phyloP scores from a whole-genome alignment of 106 monocot species.

The Alisma plantagoaquatica region DNA sequence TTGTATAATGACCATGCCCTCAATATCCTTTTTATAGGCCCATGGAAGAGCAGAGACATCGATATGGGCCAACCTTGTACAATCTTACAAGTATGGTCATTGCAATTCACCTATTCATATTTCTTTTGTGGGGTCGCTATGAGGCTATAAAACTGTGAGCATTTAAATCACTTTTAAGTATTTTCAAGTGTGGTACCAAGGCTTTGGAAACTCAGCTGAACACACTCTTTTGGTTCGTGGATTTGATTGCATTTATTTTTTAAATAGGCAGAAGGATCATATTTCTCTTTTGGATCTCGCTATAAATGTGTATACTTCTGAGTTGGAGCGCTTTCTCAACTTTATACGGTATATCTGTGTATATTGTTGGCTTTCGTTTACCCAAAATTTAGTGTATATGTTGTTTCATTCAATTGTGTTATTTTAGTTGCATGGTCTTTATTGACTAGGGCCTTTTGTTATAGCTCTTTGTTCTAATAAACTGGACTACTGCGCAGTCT shows the following conservation, averaged over 20 bases:
- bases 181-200: not conserved
- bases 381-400: not conserved
- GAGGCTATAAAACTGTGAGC: constrained; percentile 56
- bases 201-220: not conserved
- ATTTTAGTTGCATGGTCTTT: no score
- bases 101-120: constrained; percentile 54
- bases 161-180: not conserved
- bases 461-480: no score
- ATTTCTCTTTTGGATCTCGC: constrained; percentile 49
- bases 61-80: constrained; percentile 87
- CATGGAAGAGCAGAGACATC: constrained; percentile 96
- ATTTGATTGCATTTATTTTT: not conserved
- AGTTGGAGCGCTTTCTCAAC: constrained; percentile 62
- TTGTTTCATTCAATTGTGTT: not conserved
- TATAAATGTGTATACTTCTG: constrained; percentile 52
- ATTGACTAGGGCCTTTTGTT: not conserved
- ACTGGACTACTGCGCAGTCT: no score
- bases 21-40: no score
- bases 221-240: no score
- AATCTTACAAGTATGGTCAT: constrained; percentile 69
- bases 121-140: constrained; percentile 56
- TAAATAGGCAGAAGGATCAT: constrained; percentile 51
- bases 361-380: not conserved
- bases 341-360: constrained; percentile 63
- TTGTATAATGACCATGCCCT: no score